Evolutionary conservation across 345 rosid genomes (phyloP), one percentile per base, ranked within the genome.

Genomic region (Aethionema arabicum): DNA sequence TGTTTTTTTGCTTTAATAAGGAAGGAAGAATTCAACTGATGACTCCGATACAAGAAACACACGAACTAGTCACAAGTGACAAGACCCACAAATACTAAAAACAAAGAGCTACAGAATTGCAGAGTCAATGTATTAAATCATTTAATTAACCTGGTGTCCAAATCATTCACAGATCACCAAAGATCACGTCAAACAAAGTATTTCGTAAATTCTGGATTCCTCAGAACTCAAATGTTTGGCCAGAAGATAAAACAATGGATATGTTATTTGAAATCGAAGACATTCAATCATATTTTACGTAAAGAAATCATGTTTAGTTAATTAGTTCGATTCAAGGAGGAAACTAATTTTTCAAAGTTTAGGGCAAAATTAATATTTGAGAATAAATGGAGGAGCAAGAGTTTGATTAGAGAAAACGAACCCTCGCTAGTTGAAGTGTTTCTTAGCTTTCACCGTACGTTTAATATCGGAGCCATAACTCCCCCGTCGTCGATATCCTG

Each of bases 61-160:
- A 43, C 8, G 12, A 35, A 4, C 48, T 51, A 27, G 40, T 37
- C 56, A 39, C 12, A 31, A 37, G 11, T 37, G 11, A 10, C 40
- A 37, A 48, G 35, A 66, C 6, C 29, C 38, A n/a, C 15, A 48
- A 39, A 39, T 32, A 57, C 6, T 39, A 5, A 15, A 48, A 31
- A 39, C 50, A 66, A 14, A 59, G 63, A 55, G 40, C 32, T 5
- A 30, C 1, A 48, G 7, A 37, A 4, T 32, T 49, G 30, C 71
- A 56, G 35, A 39, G 8, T 15, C 7, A 13, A 2, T 35, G 31
- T 30, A 6, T 44, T 35, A 54, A 55, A 12, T 2, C 16, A 46
- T 27, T 55, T 65, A 54, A 45, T 6, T 55, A 65, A 54, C 14
- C n/a, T 32, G 36, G n/a, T 52, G 44, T 64, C 36, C 52, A 43